Base-by-base conservation (phyloP, 129 eudicot species). In the Lactuca sativa region DNA sequence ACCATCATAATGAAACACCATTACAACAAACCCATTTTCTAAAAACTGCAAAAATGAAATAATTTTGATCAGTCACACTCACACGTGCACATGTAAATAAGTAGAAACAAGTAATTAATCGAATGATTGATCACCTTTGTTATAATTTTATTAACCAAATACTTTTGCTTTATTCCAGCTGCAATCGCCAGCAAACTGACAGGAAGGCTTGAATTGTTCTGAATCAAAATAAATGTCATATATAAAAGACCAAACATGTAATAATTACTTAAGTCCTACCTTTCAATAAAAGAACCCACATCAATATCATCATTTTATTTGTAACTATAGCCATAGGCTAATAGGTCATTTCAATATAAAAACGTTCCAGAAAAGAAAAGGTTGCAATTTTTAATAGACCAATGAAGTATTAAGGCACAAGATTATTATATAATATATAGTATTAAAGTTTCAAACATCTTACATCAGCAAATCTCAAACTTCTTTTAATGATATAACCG, bases 1-100 rank as follows among this genome's bases (percentile, higher is more conserved):
- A 4, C 88, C 90, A 72, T 92, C 97, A 13, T 88, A 91, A 78
- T 91, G 97, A 36, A 91, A 91, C 9, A 88, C 82, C 96, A 91
- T 91, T 33, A 91, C 85, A 34, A 57, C 82, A 78, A 92, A 92
- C 18, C 68, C 88, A 78, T 72, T 70, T 48, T 58, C 82, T 69
- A 91, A 54, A 77, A 91, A 91, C 97, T 91, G 91, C 74, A 83
- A 80, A 44, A 74, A 11, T 25, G 30, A 25, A 25, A 25, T 25
- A 47, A 10, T 47, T 47, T 47, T 12, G 18, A 57, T 44, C 37
- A 59, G 10, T 3, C 55, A 16, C 44, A 16, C 10, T 9, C 62
- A 37, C 13, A n/a, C 13, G 53, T 70, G 13, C 48, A 38, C 25
- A 41, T 57, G 30, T 16, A 38, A 10, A 9, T 36, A 52, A 33